Percentiles rank a stretch among this genome's conserved stretches.
Conservation (phyloP, 805 yeast genomes). For the Metschnikowia dekortorum region DNA sequence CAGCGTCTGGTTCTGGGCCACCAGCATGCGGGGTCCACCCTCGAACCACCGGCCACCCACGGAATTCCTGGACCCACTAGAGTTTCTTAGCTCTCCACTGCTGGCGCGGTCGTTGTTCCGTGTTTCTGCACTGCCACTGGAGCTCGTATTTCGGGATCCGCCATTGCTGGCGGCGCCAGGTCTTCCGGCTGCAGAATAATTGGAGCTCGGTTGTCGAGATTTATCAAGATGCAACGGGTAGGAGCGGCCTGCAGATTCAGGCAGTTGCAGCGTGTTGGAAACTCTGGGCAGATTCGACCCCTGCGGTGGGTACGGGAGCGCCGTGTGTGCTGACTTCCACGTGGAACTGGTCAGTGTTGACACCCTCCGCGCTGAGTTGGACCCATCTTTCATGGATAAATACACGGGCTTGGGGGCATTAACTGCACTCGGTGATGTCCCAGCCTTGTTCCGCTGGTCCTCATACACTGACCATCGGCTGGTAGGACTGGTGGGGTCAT, state of each 20-base stretch:
- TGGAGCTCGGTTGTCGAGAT: neutral
- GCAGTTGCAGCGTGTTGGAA: neutral
- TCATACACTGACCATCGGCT: conserved; percentile 10
- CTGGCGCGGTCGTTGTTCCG: neutral
- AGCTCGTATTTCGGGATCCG: too few relatives aligned
- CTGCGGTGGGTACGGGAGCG: neutral
- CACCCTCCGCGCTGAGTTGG: conserved; percentile 7
- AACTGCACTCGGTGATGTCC: neutral
- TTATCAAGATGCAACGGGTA: too few relatives aligned
- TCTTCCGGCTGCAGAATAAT: too few relatives aligned
- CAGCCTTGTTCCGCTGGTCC: neutral
- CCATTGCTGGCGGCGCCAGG: too few relatives aligned
- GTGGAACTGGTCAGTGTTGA: neutral
- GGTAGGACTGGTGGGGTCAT: conserved; percentile 15
- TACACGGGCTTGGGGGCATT: neutral
- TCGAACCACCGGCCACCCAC: neutral
- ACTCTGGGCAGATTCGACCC: neutral
- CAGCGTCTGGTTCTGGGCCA: neutral
- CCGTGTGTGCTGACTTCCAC: neutral
- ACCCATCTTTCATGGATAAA: conserved; percentile 7
- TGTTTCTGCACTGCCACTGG: neutral
- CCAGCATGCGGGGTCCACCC: neutral
- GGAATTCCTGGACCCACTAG: neutral
- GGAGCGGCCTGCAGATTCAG: neutral
- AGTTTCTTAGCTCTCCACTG: neutral